These are phyloP conservation scores for Quercus berberidifolia DNA, from an alignment of 306 rosid genomes.

Conservation along the genomic window DNA sequence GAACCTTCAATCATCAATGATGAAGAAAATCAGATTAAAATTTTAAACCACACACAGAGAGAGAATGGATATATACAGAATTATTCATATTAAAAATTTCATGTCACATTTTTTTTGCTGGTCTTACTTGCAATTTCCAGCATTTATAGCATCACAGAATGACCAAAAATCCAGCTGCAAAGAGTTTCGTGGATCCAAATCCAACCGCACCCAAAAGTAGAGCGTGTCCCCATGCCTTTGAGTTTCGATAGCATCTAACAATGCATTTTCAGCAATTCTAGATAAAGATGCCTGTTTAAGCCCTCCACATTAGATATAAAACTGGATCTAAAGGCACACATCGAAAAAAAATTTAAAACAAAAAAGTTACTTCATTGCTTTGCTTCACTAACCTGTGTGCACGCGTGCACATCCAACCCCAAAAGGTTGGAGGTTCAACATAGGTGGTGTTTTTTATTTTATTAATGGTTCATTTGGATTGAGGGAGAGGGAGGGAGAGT, in stretches of 20 bases:
- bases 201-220: conserved; percentile 95
- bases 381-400: neutral
- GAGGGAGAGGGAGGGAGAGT: no score
- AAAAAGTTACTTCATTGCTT: neutral
- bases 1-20: conserved; percentile 46
- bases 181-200: conserved; percentile 65
- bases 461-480: neutral
- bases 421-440: neutral
- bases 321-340: neutral
- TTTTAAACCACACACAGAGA: neutral
- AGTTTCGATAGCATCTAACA: conserved; percentile 64
- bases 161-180: conserved; percentile 84
- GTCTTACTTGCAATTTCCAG: conserved; percentile 96
- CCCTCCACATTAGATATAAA: conserved; percentile 21
- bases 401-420: neutral
- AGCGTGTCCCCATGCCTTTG: conserved; percentile 77
- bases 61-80: neutral
- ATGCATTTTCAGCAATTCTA: conserved; percentile 62
- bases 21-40: conserved; percentile 12
- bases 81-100: conserved; percentile 4
- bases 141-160: conserved; percentile 80
- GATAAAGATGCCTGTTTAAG: conserved; percentile 80
- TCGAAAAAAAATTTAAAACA: neutral
- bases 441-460: neutral
- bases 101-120: neutral